A percentile compares a stretch with the other conserved stretches of the same genome.
phyloP scores from a whole-genome alignment of 139 green algal genomes.

The Chlamydomonas incerta region DNA sequence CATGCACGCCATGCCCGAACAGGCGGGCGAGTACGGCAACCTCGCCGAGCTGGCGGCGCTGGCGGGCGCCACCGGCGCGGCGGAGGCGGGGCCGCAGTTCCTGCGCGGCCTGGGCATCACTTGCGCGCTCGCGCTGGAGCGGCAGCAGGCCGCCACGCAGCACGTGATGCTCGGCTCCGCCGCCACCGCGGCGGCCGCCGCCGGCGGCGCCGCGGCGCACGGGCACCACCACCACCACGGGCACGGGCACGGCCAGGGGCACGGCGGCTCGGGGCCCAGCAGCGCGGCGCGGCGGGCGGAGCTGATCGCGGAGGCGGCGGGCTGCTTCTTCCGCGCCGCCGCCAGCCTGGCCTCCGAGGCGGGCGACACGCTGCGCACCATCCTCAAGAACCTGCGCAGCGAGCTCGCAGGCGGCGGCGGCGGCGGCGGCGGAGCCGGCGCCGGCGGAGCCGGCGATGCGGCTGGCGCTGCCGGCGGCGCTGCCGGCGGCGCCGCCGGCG shows the following conservation, averaged over 20 bases:
- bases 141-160: conserved; percentile 13
- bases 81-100: conserved; percentile 53
- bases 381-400: conserved; percentile 22
- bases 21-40: conserved; percentile 47
- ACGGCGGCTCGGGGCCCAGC: not conserved
- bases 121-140: conserved; percentile 35
- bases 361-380: conserved; percentile 23
- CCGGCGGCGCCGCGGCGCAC: not conserved
- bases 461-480: not conserved
- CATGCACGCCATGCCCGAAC: not conserved
- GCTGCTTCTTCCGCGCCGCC: conserved; percentile 65
- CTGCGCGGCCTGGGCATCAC: conserved; percentile 57
- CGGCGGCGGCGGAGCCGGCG: too few relatives aligned
- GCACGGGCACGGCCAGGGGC: not conserved
- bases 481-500: not conserved
- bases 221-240: too few relatives aligned
- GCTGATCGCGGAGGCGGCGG: conserved; percentile 51
- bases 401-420: conserved; percentile 24
- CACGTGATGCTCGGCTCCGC: not conserved
- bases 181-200: not conserved
- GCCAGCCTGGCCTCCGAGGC: conserved; percentile 46
- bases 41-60: conserved; percentile 47
- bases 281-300: conserved; percentile 1
- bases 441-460: not conserved
- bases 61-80: conserved; percentile 30